phyloP scores from a whole-genome alignment of 257 asterid species.

The Nicotiana undulata region DNA sequence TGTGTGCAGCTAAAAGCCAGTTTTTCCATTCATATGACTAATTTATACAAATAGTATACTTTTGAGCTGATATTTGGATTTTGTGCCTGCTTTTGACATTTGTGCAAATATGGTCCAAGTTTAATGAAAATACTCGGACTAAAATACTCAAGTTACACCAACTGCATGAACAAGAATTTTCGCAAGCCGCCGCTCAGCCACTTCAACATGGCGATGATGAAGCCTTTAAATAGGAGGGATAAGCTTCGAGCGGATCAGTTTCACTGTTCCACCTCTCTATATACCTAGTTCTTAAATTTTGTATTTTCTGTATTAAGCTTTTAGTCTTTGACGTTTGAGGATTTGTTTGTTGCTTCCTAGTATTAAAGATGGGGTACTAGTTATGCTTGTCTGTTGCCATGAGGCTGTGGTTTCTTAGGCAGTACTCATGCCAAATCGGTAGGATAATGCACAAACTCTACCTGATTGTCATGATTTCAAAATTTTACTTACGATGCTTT shows the following conservation, averaged over 20 bases:
- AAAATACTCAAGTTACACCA: too few relatives aligned
- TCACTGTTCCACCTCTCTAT: not conserved
- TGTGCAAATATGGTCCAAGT: too few relatives aligned
- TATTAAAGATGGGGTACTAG: not conserved
- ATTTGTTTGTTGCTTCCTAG: not conserved
- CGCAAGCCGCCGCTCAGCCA: slow-evolving; percentile 56
- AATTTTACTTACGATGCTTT: too few relatives aligned
- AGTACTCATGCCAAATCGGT: too few relatives aligned
- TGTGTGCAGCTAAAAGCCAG: too few relatives aligned
- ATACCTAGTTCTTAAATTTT: not conserved
- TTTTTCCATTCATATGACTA: too few relatives aligned
- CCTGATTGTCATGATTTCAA: too few relatives aligned
- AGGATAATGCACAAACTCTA: too few relatives aligned
- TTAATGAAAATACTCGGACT: too few relatives aligned
- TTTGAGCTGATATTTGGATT: too few relatives aligned
- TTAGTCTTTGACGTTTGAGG: not conserved
- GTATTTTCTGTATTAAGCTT: not conserved
- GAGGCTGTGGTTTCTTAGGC: not conserved
- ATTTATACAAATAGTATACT: too few relatives aligned
- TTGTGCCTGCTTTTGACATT: too few relatives aligned
- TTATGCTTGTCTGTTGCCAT: not conserved
- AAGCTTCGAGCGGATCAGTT: not conserved
- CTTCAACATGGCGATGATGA: slow-evolving; percentile 83
- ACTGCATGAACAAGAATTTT: slow-evolving; percentile 61
- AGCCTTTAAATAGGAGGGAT: slow-evolving; percentile 36